phyloP scores from a whole-genome alignment of 2,329 filamentous ascomycete genomes.

The Phoma sp. region DNA sequence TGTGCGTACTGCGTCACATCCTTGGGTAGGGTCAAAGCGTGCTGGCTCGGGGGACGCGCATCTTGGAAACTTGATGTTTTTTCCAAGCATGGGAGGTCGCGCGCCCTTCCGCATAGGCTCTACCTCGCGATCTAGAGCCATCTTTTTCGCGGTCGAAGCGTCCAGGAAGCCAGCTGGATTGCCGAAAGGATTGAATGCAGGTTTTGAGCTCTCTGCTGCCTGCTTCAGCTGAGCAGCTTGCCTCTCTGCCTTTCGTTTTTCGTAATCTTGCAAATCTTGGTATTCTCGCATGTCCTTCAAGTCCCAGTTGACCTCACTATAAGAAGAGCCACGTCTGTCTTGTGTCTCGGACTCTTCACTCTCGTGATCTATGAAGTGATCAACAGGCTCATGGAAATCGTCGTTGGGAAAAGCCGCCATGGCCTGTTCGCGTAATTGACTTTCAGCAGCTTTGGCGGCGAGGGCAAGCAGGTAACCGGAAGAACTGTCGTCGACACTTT shows the following conservation, averaged over 20 bases:
- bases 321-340: slow-evolving; percentile 66
- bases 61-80: slow-evolving; percentile 78
- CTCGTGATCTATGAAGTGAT: slow-evolving; percentile 73
- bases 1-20: slow-evolving; percentile 56
- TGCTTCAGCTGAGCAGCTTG: slow-evolving; percentile 46
- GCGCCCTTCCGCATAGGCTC: slow-evolving; percentile 64
- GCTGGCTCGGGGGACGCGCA: slow-evolving; percentile 85
- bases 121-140: slow-evolving; percentile 51
- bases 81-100: slow-evolving; percentile 85
- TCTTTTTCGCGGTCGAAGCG: slow-evolving; percentile 33
- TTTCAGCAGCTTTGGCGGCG: slow-evolving; percentile 79
- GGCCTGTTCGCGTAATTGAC: slow-evolving; percentile 78
- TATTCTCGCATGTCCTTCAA: slow-evolving; percentile 82
- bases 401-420: slow-evolving; percentile 78
- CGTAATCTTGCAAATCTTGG: slow-evolving; percentile 64
- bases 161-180: slow-evolving; percentile 43
- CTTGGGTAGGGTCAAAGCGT: slow-evolving; percentile 79
- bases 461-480: slow-evolving; percentile 79
- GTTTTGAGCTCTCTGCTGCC: slow-evolving; percentile 26
- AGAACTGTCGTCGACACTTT: slow-evolving; percentile 76
- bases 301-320: slow-evolving; percentile 72
- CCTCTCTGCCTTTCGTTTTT: slow-evolving; percentile 30
- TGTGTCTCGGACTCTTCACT: slow-evolving; percentile 46
- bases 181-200: slow-evolving; percentile 46
- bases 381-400: slow-evolving; percentile 71